Evolutionary conservation across 192 early-diverging fungal genomes (phyloP).

Genomic region (Coemansia asiatica): DNA sequence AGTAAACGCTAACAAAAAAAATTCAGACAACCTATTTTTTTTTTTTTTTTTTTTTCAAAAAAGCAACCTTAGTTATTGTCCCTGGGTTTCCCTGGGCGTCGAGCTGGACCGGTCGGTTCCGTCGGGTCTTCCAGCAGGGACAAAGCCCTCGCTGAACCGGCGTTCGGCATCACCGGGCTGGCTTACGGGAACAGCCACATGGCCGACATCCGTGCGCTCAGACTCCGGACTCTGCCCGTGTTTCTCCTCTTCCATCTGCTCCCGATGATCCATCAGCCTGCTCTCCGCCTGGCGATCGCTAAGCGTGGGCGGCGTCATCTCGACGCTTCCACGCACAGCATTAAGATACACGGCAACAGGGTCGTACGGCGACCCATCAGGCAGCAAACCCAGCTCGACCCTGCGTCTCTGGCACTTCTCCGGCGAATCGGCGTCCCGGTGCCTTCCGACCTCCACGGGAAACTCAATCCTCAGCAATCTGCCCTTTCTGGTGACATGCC

Average conservation of each 20-base stretch:
- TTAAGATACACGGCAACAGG: constrained; percentile 39
- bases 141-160: constrained; percentile 18
- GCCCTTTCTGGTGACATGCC: constrained; percentile 52
- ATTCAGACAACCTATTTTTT: too few relatives aligned
- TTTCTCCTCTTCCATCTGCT: constrained; percentile 15
- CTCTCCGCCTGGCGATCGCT: background rate
- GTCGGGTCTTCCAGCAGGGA: background rate
- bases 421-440: constrained; percentile 28
- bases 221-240: constrained; percentile 10
- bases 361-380: constrained; percentile 51
- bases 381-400: constrained; percentile 38
- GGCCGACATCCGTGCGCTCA: background rate
- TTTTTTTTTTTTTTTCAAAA: too few relatives aligned
- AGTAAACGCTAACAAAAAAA: too few relatives aligned
- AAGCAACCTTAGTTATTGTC: too few relatives aligned
- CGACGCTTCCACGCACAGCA: constrained; percentile 9
- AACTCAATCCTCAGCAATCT: constrained; percentile 54
- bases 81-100: background rate
- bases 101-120: background rate
- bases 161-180: background rate
- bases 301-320: constrained; percentile 8
- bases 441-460: constrained; percentile 50
- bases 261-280: too few relatives aligned
- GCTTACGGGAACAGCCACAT: constrained; percentile 2
- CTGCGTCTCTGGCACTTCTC: constrained; percentile 42